Conservation (phyloP, 306 rosid genomes). For the Dalbergia cultrata region DNA sequence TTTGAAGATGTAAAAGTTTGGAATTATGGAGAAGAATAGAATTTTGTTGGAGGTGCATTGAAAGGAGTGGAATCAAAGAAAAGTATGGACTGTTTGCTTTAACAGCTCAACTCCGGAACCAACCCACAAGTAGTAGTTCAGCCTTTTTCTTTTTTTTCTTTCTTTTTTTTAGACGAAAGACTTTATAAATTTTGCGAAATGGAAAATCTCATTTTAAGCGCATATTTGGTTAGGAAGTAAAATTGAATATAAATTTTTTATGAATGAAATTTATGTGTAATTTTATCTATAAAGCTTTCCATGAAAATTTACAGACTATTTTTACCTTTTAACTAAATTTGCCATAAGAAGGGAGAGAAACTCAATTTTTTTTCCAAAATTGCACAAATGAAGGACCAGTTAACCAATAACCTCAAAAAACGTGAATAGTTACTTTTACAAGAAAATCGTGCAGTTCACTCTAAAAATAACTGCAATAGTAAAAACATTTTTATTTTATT, state of each 20-base stretch:
- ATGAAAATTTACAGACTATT: too few relatives aligned
- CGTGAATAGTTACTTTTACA: not conserved
- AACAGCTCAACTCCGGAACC: not conserved
- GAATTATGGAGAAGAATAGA: slow-evolving; percentile 20
- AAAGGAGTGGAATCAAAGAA: slow-evolving; percentile 63
- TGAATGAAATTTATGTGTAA: too few relatives aligned
- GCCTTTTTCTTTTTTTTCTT: too few relatives aligned
- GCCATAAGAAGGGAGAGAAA: not conserved
- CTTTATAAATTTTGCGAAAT: not conserved
- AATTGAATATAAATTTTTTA: too few relatives aligned
- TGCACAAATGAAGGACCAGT: not conserved
- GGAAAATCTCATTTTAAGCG: not conserved
- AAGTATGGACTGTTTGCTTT: slow-evolving; percentile 33
- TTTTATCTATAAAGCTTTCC: too few relatives aligned
- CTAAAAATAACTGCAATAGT: not conserved
- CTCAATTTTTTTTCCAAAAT: not conserved
- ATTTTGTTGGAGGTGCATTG: slow-evolving; percentile 26
- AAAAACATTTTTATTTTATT: not conserved
- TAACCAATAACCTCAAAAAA: not conserved
- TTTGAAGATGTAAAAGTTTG: not conserved
- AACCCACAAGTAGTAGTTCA: not conserved
- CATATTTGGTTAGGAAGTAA: too few relatives aligned
- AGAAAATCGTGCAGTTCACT: not conserved
- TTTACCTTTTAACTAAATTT: too few relatives aligned
- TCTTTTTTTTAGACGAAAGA: not conserved